Evolutionary conservation across 1,284 basidiomycete species (phyloP), one percentile per base, ranked within the genome.

Genomic region (Trichosporon ovoides): DNA sequence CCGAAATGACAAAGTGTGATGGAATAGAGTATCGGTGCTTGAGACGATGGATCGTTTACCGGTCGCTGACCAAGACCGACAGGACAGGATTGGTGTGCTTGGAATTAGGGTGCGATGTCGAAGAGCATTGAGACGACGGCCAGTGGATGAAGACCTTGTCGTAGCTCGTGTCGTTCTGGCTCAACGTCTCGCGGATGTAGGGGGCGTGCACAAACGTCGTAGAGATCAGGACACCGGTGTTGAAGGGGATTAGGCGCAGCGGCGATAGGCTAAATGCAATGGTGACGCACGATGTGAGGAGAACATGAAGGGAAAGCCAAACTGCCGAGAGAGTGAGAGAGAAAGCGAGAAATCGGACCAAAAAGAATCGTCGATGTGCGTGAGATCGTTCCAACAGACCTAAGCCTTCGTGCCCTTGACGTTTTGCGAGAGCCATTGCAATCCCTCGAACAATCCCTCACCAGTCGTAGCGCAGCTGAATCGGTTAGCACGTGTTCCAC

Each of bases 351-450:
- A 48, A 48, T 22, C 43, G 43, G 43, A 48, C 43, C 43, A 28
- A 48, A 48, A 28, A 48, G 28, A 22, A 31, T 48, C 43, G 43
- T 48, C 43, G 43, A 48, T 48, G 24, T 48, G 43, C 43, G 43
- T 48, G 28, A 48, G 10, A n/a, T 48, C 43, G 43, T 51, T 22
- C 19, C 33, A 20, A 22, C 34, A 14, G 12, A n/a, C 14, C 52
- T 63, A 70, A 55, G 65, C 62, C 61, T 73, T 75, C 13, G 71
- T 70, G n/a, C 73, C 73, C 83, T 94, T 93, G 74, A 95, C 91
- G 76, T 95, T 95, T 79, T 93, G 90, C 56, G 90, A 93, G 68
- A 97, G 81, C 93, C 93, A 97, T 78, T 94, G 90, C 51, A 97
- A 83, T 35, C 92, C 93, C 77, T 97, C 93, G 67, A 95, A 94